phyloP scores from a whole-genome alignment of 345 rosid species.

The Eucalyptus rudis region DNA sequence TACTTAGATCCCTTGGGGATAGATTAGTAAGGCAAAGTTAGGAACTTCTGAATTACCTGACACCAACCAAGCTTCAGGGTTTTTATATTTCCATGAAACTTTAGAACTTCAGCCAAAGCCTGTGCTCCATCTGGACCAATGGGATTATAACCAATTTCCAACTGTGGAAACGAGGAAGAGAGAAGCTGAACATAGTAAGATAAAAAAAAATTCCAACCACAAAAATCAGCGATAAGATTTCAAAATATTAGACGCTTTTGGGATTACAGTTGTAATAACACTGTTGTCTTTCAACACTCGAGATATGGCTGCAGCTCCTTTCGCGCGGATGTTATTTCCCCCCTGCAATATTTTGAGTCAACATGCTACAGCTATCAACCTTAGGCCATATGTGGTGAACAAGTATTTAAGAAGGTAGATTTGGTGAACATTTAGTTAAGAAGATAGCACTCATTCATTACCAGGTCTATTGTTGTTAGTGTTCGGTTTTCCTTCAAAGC shows the following conservation, averaged over 20 bases:
- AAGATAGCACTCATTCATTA: slow-evolving; percentile 11
- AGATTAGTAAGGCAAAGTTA: neutral
- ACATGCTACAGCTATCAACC: neutral
- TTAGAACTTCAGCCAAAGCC: slow-evolving; percentile 77
- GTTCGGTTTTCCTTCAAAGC: slow-evolving; percentile 79
- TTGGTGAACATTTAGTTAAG: neutral
- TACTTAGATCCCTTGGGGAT: neutral
- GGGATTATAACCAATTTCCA: slow-evolving; percentile 93
- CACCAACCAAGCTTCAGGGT: slow-evolving; percentile 98
- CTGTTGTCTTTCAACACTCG: slow-evolving; percentile 68
- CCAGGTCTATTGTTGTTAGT: slow-evolving; percentile 70
- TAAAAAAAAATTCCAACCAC: neutral
- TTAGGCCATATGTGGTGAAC: neutral
- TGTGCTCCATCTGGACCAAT: slow-evolving; percentile 81
- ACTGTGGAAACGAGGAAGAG: slow-evolving; percentile 19
- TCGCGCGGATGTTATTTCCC: slow-evolving; percentile 80
- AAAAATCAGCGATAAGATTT: neutral
- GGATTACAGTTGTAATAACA: slow-evolving; percentile 57
- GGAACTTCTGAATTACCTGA: slow-evolving; percentile 35
- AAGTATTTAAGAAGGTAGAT: neutral
- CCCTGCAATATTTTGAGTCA: slow-evolving; percentile 32
- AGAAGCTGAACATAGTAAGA: neutral
- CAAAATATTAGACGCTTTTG: neutral
- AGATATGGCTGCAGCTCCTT: slow-evolving; percentile 68
- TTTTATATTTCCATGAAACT: slow-evolving; percentile 79